These are phyloP conservation scores for Myriosclerotinia curreyana DNA, from an alignment of 2,329 filamentous ascomycete genomes.

Conservation along the genomic window DNA sequence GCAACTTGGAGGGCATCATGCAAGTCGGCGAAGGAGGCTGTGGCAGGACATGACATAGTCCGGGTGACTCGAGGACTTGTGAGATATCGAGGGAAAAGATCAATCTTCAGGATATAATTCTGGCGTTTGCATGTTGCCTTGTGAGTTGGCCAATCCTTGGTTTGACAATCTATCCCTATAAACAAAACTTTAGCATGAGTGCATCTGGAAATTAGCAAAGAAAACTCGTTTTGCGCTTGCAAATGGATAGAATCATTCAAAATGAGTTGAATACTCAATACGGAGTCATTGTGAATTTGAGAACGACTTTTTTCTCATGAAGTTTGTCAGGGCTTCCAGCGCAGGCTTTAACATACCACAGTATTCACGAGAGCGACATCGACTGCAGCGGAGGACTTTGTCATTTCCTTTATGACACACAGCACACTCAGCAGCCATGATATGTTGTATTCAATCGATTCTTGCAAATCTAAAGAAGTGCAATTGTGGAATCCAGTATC, in stretches of 20 bases:
- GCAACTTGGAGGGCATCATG: conserved; percentile 22
- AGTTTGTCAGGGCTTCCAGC: too few species aligned
- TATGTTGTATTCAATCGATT: background rate
- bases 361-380: background rate
- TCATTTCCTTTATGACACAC: background rate
- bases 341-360: conserved; percentile 6
- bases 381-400: background rate
- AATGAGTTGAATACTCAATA: too few species aligned
- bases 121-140: background rate
- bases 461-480: background rate
- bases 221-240: too few species aligned
- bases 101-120: conserved; percentile 24
- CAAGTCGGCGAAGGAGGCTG: conserved; percentile 21
- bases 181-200: background rate
- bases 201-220: too few species aligned
- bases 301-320: too few species aligned
- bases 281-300: too few species aligned
- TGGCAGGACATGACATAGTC: conserved; percentile 24
- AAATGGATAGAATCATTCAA: too few species aligned
- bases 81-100: conserved; percentile 21
- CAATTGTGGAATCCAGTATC: too few species aligned
- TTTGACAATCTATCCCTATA: background rate
- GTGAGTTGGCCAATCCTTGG: background rate
- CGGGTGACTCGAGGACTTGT: conserved; percentile 22
- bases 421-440: background rate